Evolutionary conservation across 805 yeast species (phyloP), one percentile per base, ranked within the genome.

Genomic region (Myxozyma udenii): DNA sequence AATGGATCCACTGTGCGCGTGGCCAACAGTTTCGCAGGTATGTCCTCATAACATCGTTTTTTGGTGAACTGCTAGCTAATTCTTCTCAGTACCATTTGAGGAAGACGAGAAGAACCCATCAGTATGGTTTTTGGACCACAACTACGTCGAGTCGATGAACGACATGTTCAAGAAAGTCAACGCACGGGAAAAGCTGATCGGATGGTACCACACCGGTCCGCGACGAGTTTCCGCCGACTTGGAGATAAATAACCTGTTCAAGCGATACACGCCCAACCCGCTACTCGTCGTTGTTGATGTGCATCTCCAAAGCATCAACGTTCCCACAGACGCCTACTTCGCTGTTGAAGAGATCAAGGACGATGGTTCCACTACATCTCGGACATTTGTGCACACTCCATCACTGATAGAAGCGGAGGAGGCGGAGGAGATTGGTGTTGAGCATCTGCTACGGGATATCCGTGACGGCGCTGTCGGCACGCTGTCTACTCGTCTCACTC

Each of bases 151-250:
- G 66, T 80, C 86, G 48, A 93, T 93, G 99, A 84, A 89, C 59
- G 96, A 89, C 61, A 93, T 93, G 99, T 91, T 89, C 73, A 88
- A 87, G 68, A 93, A 95, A 69, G 90, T 93, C 68, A 95, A 90
- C 72, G 99, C 99, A 18, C 90, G 87, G 71, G 99, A 93, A 69
- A 87, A 82, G 67, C 76, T 93, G 43, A 83, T 93, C 66, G 99
- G 99, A n/a, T 93, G 99, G 99, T 93, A 93, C 68, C 99, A 93
- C 70, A 84, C 96, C 6, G 99, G 98, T 3, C 97, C 98, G 18
- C 89, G 89, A 68, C 78, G 95, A 60, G 83, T 81, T 62, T 78
- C 90, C 1, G 84, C 95, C 14, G 99, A 93, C 67, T 74, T 93
- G 58, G 87, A 85, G 66, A 93, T 93, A 64, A 91, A 91, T 67